These are phyloP conservation scores for Jacaranda copaia DNA, from an alignment of 257 asterid genomes.

Conservation along the genomic window DNA sequence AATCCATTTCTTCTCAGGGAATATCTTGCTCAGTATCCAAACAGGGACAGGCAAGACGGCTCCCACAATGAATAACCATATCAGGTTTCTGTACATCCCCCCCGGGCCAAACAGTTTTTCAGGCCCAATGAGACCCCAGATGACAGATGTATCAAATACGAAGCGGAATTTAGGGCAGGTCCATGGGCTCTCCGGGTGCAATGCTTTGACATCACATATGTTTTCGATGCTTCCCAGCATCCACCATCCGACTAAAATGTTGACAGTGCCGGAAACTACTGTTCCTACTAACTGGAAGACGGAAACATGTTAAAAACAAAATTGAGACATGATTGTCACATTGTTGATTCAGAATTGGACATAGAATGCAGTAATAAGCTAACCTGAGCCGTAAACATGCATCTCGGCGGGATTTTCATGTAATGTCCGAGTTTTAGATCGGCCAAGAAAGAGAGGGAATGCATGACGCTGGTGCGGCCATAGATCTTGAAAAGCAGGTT, in stretches of 20 bases:
- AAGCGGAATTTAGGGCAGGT: not conserved
- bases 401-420: slow-evolving; percentile 10
- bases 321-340: not conserved
- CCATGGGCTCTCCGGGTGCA: not conserved
- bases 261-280: not conserved
- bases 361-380: not conserved
- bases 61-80: not conserved
- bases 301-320: not conserved
- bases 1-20: not conserved
- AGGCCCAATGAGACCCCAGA: not conserved
- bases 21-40: not conserved
- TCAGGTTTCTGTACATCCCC: not conserved
- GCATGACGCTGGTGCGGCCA: not conserved
- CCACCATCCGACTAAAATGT: not conserved
- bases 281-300: slow-evolving; percentile 4
- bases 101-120: not conserved
- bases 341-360: not conserved
- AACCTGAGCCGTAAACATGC: slow-evolving; percentile 9
- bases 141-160: not conserved
- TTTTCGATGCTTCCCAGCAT: not conserved
- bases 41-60: slow-evolving; percentile 11
- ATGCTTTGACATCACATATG: slow-evolving; percentile 14
- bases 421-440: slow-evolving; percentile 7
- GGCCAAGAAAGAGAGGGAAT: not conserved
- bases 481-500: not conserved